Percentiles rank a stretch among this genome's conserved stretches.
Conservation (phyloP, 495 filamentous ascomycete species). For the Hypoxylon intermedium region DNA sequence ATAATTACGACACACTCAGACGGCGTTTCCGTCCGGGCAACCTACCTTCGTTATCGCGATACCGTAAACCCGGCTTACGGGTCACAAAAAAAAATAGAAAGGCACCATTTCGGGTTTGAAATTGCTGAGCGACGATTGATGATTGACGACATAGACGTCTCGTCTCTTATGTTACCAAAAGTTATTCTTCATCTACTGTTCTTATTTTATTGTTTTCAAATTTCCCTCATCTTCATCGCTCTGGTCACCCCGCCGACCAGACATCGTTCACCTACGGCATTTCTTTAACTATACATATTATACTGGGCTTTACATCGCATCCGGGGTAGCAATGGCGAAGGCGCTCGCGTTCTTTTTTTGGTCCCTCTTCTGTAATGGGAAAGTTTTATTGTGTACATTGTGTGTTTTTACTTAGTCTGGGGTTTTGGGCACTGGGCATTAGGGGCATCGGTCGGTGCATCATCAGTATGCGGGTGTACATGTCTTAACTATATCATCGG, state of each 20-base stretch:
- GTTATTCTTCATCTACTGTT: slow-evolving; percentile 34
- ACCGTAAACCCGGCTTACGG: slow-evolving; percentile 18
- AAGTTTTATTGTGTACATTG: slow-evolving; percentile 18
- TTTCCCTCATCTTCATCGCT: neutral
- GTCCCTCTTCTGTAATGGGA: neutral
- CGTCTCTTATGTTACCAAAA: slow-evolving; percentile 33
- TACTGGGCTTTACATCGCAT: slow-evolving; percentile 26
- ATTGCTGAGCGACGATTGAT: slow-evolving; percentile 26
- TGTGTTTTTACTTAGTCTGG: slow-evolving; percentile 16
- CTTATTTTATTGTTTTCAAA: slow-evolving; percentile 3
- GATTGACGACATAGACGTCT: slow-evolving; percentile 27
- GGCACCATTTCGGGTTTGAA: slow-evolving; percentile 7
- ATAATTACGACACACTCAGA: slow-evolving; percentile 23
- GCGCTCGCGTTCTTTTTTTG: slow-evolving; percentile 23
- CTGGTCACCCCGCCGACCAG: slow-evolving; percentile 4
- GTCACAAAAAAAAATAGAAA: slow-evolving; percentile 18
- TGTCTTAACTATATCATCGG: slow-evolving; percentile 12
- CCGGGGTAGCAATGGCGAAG: slow-evolving; percentile 21
- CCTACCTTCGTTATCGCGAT: slow-evolving; percentile 16
- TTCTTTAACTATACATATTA: slow-evolving; percentile 9
- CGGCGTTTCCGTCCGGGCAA: slow-evolving; percentile 3
- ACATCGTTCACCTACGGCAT: slow-evolving; percentile 18
- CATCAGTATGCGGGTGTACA: slow-evolving; percentile 12
- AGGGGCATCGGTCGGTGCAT: slow-evolving; percentile 26
- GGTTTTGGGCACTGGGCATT: slow-evolving; percentile 3